Conservation (phyloP, 306 rosid species). For the Corylus americana region DNA sequence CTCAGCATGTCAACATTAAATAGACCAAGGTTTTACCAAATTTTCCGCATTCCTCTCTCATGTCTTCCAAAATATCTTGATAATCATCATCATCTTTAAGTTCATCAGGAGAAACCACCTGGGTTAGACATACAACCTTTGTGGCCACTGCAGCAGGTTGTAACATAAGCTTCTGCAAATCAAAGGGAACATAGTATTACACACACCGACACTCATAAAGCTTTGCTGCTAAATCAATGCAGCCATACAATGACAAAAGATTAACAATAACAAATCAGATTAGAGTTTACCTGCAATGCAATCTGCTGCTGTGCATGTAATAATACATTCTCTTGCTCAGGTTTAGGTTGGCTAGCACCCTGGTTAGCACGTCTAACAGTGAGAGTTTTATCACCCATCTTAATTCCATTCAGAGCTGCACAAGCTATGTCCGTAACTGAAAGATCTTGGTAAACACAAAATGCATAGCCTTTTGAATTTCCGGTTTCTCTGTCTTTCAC, state of each 20-base stretch:
- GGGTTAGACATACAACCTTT: conserved; percentile 84
- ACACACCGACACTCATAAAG: background rate
- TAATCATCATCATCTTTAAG: conserved; percentile 90
- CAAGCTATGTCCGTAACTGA: conserved; percentile 98
- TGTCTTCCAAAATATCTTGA: conserved; percentile 88
- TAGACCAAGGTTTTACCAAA: conserved; percentile 52
- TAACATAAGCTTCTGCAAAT: conserved; percentile 76
- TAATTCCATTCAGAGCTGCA: conserved; percentile 97
- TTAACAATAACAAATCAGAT: background rate
- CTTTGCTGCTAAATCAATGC: background rate
- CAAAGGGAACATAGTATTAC: background rate
- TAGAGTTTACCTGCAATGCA: conserved; percentile 78
- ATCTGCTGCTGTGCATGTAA: conserved; percentile 98
- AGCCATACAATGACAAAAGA: background rate
- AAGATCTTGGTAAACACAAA: conserved; percentile 99
- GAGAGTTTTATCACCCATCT: conserved; percentile 98
- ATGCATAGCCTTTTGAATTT: conserved; percentile 96
- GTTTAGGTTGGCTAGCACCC: conserved; percentile 93
- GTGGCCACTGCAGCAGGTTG: conserved; percentile 78
- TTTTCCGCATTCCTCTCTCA: conserved; percentile 88
- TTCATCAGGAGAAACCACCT: conserved; percentile 82
- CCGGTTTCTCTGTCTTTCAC: conserved; percentile 99
- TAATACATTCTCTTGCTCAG: conserved; percentile 89
- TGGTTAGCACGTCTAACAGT: conserved; percentile 99
- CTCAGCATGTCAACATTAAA: background rate